Base-by-base conservation (phyloP, 2,329 filamentous ascomycete species). In the Penicillium sp. region DNA sequence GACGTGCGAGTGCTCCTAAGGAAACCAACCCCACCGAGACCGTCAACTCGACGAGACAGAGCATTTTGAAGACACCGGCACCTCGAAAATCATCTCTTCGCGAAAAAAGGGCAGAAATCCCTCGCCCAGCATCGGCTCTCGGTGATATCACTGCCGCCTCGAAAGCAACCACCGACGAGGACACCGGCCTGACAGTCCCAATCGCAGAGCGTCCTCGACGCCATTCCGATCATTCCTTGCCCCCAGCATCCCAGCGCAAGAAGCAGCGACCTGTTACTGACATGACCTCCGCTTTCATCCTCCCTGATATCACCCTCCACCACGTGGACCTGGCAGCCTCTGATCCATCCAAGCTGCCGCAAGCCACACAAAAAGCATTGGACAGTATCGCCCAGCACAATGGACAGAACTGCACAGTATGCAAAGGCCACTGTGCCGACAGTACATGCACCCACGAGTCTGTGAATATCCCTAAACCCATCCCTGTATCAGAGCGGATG, bases 211-310 rank as follows among this genome's bases (percentile, higher is more conserved):
- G 68, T 28, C 57, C 61, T 33, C 60, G 70, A 57, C 64, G 69
- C 34, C 65, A 73, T 50, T 72, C 70, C 4, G 73, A 77, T 12
- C 60, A 70, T 36, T 79, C 79, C 0, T 69, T 75, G 31, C 63
- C 77, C 5, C 76, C 77, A 60, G 74, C 74, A 39, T 72, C 75
- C 28, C 74, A 74, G 44, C 75, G 75, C 9, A 76, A 78, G 41
- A 77, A 76, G 38, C 76, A 73, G 25, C 74, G 72, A 33, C 68
- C 69, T 31, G 69, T 72, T 12, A 72, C 75, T 22, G 80, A 82
- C 49, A 78, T 82, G 77, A 84, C 81, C 5, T 84, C 81, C 3
- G 81, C 80, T 5, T 83, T 84, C 62, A 83, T 84, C 54, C 67
- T 84, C 5, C 81, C 81, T 10, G 81, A 85, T 56, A 81, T 84